Base-by-base conservation (phyloP, 2,329 filamentous ascomycete species). In the Acrodontium crateriforme region DNA sequence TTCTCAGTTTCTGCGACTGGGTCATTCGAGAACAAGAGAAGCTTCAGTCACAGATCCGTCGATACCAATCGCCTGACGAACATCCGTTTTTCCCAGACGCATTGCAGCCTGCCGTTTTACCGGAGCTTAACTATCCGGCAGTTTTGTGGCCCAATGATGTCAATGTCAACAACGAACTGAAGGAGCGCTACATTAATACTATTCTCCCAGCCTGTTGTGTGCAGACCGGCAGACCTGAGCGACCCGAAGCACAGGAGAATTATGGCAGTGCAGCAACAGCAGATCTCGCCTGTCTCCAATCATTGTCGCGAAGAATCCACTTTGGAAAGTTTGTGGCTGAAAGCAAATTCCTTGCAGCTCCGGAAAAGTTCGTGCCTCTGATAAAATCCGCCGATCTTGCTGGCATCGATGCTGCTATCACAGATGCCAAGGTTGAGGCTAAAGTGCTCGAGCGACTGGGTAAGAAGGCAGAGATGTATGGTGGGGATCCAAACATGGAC, bases 301-400 rank as follows among this genome's bases (percentile, higher is more conserved):
- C 89, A 3, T 61, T 98, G 25, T 91, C 82, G 20, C 70, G 87
- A 22, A 68, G 89, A 30, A 89, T 98, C 43, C 89, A 98, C 58
- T 98, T 93, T 60, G 89, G 89, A 43, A 98, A 95, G 60, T 95
- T 95, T 48, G 89, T 98, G 6, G 89, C 89, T 23, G 89, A 98
- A 65, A 76, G 78, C 34, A 98, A 98, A 61, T 98, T 94, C 58
- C 70, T 71, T 44, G 76, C 78, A 25, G 81, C 95, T 42, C 69
- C 74, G 16, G 81, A 85, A 44, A 69, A 62, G 37, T 98, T 87
- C 53, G 85, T 80, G 5, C 65, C 64, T 37, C 57, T 95, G 56
- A 95, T 98, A 59, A 74, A 76, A 54, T 77, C 73, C 2, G 74
- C 66, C 36, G 85, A 98, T 54, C 67, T 79, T 5, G 62, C 74